phyloP scores from a whole-genome alignment of 306 rosid species.

The Luffa acutangula region DNA sequence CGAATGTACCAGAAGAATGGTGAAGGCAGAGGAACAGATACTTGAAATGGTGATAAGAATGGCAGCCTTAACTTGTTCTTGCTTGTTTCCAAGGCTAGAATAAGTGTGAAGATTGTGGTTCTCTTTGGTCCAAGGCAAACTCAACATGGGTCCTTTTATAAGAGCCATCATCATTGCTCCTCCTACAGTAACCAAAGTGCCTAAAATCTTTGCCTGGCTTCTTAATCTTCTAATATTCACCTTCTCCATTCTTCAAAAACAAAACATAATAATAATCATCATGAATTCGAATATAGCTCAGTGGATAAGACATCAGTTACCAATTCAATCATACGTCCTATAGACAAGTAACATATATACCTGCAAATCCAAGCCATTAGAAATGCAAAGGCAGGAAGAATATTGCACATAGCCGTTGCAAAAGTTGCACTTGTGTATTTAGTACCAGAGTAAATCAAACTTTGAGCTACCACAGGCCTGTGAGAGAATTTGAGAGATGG shows the following conservation, averaged over 20 bases:
- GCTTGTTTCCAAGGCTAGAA: conserved; percentile 22
- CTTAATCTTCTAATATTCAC: conserved; percentile 54
- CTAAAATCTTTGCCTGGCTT: conserved; percentile 67
- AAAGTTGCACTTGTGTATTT: conserved; percentile 46
- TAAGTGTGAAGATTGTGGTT: conserved; percentile 10
- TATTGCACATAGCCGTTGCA: conserved; percentile 36
- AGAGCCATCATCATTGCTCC: conserved; percentile 89
- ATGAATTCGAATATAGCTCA: too few species aligned
- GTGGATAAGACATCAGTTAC: too few species aligned
- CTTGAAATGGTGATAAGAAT: conserved; percentile 3
- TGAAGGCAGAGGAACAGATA: conserved; percentile 3
- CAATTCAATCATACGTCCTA: background rate
- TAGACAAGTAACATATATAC: background rate
- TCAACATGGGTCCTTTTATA: conserved; percentile 58
- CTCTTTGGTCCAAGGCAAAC: conserved; percentile 47
- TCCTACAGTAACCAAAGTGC: conserved; percentile 68
- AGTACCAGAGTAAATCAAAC: conserved; percentile 40
- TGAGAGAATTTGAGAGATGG: background rate
- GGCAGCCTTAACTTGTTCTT: conserved; percentile 39
- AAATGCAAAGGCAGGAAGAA: conserved; percentile 52
- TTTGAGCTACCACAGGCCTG: conserved; percentile 55
- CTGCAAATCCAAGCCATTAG: conserved; percentile 40
- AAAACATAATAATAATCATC: background rate
- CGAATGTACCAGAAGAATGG: conserved; percentile 1
- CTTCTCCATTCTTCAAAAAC: conserved; percentile 60